A percentile compares a stretch with the other conserved stretches of the same genome.
These are phyloP conservation scores for Phytopythium aichiense DNA, from an alignment of 352 stramenopile species.

Conservation along the genomic window DNA sequence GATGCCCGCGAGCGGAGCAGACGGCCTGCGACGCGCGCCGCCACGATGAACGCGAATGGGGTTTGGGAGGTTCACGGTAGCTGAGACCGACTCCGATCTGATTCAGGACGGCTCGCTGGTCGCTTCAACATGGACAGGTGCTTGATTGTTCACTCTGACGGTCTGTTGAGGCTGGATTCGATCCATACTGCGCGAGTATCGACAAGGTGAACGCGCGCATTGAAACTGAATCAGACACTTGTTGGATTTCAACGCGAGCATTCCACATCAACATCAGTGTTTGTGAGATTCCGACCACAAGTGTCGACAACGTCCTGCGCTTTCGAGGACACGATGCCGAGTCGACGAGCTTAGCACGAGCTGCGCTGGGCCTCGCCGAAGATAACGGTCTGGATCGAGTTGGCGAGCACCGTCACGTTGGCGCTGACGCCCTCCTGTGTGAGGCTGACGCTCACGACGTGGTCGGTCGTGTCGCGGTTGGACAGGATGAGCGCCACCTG, in stretches of 20 bases:
- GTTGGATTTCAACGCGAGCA: no score
- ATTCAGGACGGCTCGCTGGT: not conserved
- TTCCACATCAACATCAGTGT: no score
- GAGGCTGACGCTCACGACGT: constrained; percentile 33
- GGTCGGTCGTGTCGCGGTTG: constrained; percentile 39
- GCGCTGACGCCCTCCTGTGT: constrained; percentile 28
- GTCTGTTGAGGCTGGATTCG: no score
- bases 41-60: not conserved
- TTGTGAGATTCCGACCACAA: no score
- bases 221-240: no score
- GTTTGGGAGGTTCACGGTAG: not conserved
- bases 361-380: constrained; percentile 21
- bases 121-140: not conserved
- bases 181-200: no score
- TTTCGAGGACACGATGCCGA: no score
- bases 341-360: constrained; percentile 1
- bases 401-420: constrained; percentile 32
- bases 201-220: no score
- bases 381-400: constrained; percentile 49
- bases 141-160: not conserved
- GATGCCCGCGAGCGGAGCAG: not conserved
- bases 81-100: constrained; percentile 3
- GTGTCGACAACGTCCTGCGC: no score
- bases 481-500: constrained; percentile 45
- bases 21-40: constrained; percentile 1